These are phyloP conservation scores for Camellia sinensis DNA, from an alignment of 148 eudicot genomes.

Conservation along the genomic window DNA sequence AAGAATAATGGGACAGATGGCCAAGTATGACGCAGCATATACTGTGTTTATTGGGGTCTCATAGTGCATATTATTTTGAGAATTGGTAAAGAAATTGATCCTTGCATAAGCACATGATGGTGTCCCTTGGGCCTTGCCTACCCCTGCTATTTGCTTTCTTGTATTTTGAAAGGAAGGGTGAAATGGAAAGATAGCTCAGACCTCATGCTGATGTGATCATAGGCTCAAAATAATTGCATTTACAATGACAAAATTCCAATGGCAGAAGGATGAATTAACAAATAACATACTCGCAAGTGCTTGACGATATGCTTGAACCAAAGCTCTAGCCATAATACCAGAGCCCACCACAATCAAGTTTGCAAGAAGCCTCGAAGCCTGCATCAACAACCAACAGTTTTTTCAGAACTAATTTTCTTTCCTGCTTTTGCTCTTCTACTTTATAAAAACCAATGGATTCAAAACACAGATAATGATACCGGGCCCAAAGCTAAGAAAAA, in stretches of 20 bases:
- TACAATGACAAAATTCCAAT: neutral
- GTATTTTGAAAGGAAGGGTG: neutral
- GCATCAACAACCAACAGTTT: slow-evolving; percentile 4
- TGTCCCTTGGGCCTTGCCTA: neutral
- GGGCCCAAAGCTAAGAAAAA: too few species aligned
- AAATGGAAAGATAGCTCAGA: neutral
- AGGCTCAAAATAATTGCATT: neutral
- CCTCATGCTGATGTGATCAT: neutral
- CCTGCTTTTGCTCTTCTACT: neutral
- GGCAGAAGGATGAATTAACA: neutral
- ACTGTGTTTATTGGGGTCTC: neutral
- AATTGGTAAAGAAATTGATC: neutral
- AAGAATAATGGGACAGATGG: neutral
- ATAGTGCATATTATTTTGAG: neutral
- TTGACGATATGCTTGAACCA: slow-evolving; percentile 75
- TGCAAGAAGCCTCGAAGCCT: slow-evolving; percentile 68
- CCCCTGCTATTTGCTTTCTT: neutral
- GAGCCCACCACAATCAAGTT: slow-evolving; percentile 66
- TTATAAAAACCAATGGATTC: too few species aligned
- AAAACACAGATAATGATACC: too few species aligned
- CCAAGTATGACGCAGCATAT: neutral
- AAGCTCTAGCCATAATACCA: slow-evolving; percentile 58
- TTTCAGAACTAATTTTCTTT: neutral
- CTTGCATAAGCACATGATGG: neutral
- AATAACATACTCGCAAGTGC: slow-evolving; percentile 55